Conservation (phyloP, 768 basidiomycete species). For the Kockovaella imperatae region DNA sequence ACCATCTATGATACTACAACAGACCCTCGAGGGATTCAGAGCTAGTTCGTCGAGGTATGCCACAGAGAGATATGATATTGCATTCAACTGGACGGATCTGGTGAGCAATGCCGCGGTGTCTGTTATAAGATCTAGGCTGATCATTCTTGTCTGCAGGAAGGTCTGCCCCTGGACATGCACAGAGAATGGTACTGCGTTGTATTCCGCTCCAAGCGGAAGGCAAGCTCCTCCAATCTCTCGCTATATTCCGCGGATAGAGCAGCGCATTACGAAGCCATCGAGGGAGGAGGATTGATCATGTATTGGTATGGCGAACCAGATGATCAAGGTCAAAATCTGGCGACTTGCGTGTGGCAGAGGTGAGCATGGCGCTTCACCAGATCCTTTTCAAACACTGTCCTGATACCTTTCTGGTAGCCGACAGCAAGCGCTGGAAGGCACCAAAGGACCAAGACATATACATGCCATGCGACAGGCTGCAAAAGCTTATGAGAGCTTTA, state of each 20-base stretch:
- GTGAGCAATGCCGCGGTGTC: constrained; percentile 37
- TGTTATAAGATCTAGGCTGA: neutral
- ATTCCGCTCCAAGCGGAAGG: constrained; percentile 69
- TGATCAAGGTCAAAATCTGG: constrained; percentile 72
- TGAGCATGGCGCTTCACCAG: constrained; percentile 1
- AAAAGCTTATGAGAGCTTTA: constrained; percentile 62
- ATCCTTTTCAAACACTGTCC: neutral
- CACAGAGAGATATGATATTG: constrained; percentile 55
- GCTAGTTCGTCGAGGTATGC: too few relatives aligned
- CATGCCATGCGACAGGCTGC: constrained; percentile 70
- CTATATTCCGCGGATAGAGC: constrained; percentile 78
- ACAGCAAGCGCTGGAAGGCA: constrained; percentile 75
- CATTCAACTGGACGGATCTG: constrained; percentile 87
- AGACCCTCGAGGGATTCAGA: too few relatives aligned
- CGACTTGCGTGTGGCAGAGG: constrained; percentile 80
- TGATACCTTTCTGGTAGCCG: constrained; percentile 57
- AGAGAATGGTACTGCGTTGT: constrained; percentile 64
- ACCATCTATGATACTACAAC: too few relatives aligned
- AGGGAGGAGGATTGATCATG: constrained; percentile 63
- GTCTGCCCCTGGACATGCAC: constrained; percentile 12
- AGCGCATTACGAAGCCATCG: constrained; percentile 89
- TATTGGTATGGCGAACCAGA: constrained; percentile 91
- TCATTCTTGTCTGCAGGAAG: neutral
- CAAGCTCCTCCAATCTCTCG: constrained; percentile 13
- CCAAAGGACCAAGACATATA: constrained; percentile 68